These are phyloP conservation scores for Yamadazyma sp. DNA, from an alignment of 1,139 yeast species.

Conservation along the genomic window DNA sequence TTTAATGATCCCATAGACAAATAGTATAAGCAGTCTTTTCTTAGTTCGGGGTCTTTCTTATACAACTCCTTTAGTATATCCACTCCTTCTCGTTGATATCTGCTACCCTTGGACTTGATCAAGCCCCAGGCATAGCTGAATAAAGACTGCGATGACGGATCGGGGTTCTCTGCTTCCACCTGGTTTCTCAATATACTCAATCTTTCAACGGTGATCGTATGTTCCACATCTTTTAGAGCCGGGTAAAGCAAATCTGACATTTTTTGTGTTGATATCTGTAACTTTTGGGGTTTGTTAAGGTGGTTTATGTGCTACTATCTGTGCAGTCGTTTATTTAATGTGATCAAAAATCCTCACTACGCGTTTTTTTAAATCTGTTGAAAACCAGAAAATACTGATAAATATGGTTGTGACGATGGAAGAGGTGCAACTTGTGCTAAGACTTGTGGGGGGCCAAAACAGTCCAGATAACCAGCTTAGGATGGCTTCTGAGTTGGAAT, in stretches of 20 bases:
- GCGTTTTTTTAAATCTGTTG: slow-evolving; percentile 2
- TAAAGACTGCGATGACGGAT: slow-evolving; percentile 76
- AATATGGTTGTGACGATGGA: slow-evolving; percentile 1
- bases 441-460: slow-evolving; percentile 32
- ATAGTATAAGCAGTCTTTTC: slow-evolving; percentile 89
- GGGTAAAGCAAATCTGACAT: slow-evolving; percentile 26
- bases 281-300: not conserved
- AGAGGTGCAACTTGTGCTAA: slow-evolving; percentile 5
- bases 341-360: not conserved
- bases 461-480: slow-evolving; percentile 38
- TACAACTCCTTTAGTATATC: slow-evolving; percentile 72
- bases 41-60: slow-evolving; percentile 74
- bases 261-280: not conserved
- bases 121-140: slow-evolving; percentile 98
- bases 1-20: slow-evolving; percentile 86
- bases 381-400: not conserved
- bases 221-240: slow-evolving; percentile 44
- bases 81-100: slow-evolving; percentile 77
- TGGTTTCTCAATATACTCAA: slow-evolving; percentile 74
- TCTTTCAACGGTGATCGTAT: slow-evolving; percentile 73
- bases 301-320: too few species aligned
- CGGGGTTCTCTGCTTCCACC: slow-evolving; percentile 77
- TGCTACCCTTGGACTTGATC: slow-evolving; percentile 61
- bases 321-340: not conserved
- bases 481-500: slow-evolving; percentile 35